phyloP scores from a whole-genome alignment of 2,329 filamentous ascomycete genomes.

The Paracorniculantispora psalliotae region DNA sequence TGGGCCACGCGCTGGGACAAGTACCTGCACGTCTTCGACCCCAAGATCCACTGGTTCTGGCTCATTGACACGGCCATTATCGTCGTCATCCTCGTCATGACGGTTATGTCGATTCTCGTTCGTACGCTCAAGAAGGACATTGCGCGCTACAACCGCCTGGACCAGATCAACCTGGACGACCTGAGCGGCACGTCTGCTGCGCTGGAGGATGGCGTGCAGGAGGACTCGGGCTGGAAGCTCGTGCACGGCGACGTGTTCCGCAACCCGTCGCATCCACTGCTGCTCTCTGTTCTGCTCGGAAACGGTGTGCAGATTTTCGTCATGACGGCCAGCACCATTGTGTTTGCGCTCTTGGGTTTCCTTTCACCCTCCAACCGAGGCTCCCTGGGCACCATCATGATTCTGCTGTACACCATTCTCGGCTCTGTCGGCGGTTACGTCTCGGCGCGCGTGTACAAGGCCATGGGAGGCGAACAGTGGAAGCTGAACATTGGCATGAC shows the following conservation, averaged over 20 bases:
- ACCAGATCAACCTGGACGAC: constrained; percentile 86
- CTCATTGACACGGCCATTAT: constrained; percentile 95
- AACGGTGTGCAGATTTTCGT: constrained; percentile 96
- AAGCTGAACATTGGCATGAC: constrained; percentile 90
- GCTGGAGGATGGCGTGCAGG: constrained; percentile 90
- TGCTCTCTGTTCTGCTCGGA: constrained; percentile 82
- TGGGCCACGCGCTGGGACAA: constrained; percentile 99
- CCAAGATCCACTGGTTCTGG: constrained; percentile 99
- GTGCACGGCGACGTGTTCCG: constrained; percentile 98
- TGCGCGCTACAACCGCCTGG: constrained; percentile 89
- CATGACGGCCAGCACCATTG: constrained; percentile 93
- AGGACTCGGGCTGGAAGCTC: constrained; percentile 97
- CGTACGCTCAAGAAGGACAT: constrained; percentile 92
- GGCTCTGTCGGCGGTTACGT: constrained; percentile 90
- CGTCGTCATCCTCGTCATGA: constrained; percentile 83
- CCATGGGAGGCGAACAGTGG: constrained; percentile 88
- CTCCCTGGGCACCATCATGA: constrained; percentile 86
- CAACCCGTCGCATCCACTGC: constrained; percentile 72
- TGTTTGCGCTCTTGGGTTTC: constrained; percentile 89
- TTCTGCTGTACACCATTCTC: constrained; percentile 88
- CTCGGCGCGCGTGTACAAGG: constrained; percentile 88
- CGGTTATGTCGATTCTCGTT: constrained; percentile 87
- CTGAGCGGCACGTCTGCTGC: constrained; percentile 70
- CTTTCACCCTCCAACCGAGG: constrained; percentile 93
- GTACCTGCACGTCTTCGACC: constrained; percentile 94